Conservation (phyloP, 2,329 filamentous ascomycete genomes). For the Gnomoniopsis sp. region DNA sequence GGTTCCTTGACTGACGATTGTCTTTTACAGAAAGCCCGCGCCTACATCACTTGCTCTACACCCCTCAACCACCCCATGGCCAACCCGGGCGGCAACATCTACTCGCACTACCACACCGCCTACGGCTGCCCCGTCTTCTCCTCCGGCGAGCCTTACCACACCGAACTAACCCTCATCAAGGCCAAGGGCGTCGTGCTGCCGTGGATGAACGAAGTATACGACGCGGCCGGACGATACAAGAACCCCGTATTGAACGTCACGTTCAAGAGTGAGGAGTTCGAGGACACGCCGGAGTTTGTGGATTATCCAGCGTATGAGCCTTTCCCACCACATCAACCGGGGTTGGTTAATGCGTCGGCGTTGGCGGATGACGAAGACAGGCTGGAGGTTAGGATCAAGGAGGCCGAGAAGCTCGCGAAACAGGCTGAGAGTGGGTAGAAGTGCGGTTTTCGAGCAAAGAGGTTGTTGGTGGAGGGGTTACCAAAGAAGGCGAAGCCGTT, state of each 20-base stretch:
- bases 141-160: constrained; percentile 56
- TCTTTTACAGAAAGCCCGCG: constrained; percentile 51
- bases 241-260: constrained; percentile 37
- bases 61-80: constrained; percentile 51
- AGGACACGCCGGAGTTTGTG: constrained; percentile 5
- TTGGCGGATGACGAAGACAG: not conserved
- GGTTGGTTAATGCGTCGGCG: not conserved
- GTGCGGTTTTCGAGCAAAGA: constrained; percentile 20
- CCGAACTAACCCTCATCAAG: constrained; percentile 60
- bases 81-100: constrained; percentile 46
- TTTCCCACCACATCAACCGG: not conserved
- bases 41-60: constrained; percentile 54
- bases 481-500: constrained; percentile 21
- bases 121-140: constrained; percentile 67
- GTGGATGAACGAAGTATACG: constrained; percentile 59
- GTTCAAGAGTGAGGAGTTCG: constrained; percentile 28
- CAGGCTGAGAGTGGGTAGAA: not conserved
- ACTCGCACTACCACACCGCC: constrained; percentile 34
- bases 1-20: constrained; percentile 10
- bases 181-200: constrained; percentile 52
- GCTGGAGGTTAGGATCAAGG: not conserved
- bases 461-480: too few species aligned
- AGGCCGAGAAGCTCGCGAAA: not conserved
- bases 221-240: constrained; percentile 29
- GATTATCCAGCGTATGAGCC: not conserved